Evolutionary conservation across 2,329 filamentous ascomycete genomes (phyloP).

Genomic region (Fusarium buxicola): DNA sequence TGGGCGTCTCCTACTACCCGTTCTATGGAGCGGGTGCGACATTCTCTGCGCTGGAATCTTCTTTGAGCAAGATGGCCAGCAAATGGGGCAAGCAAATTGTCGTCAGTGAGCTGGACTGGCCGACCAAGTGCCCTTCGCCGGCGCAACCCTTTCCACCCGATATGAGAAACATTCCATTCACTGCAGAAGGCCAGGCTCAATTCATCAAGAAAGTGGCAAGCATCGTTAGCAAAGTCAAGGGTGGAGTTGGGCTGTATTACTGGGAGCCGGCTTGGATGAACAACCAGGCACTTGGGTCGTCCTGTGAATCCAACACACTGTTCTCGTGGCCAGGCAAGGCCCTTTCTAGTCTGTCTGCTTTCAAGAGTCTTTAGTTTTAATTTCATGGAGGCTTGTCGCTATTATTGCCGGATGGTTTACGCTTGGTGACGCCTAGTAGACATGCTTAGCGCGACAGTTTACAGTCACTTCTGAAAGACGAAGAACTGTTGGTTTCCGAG

Average conservation of each 20-base stretch:
- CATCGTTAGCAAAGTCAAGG: constrained; percentile 63
- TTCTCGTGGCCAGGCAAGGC: constrained; percentile 66
- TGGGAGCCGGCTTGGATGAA: constrained; percentile 81
- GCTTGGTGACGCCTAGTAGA: too few species aligned
- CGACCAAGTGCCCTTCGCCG: constrained; percentile 70
- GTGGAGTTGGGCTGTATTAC: constrained; percentile 73
- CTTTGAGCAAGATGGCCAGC: constrained; percentile 68
- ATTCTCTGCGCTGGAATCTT: constrained; percentile 65
- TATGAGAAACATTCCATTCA: constrained; percentile 69
- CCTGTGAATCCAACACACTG: constrained; percentile 73
- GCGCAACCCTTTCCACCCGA: constrained; percentile 70
- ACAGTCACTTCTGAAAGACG: too few species aligned
- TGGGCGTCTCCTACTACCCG: constrained; percentile 80
- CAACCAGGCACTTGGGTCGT: constrained; percentile 73
- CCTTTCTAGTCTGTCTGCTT: constrained; percentile 67
- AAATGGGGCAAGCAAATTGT: constrained; percentile 74
- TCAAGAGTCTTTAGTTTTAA: constrained; percentile 58
- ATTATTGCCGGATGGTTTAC: too few species aligned
- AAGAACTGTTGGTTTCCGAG: too few species aligned
- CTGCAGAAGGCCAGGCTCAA: constrained; percentile 69
- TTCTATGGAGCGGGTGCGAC: constrained; percentile 73
- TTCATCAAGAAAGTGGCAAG: constrained; percentile 71
- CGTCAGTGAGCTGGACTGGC: constrained; percentile 80
- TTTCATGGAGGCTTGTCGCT: accelerated
- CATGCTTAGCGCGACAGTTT: too few species aligned